Evolutionary conservation across 169 alveolate genomes (phyloP), one percentile per base, ranked within the genome.

Genomic region (Plasmodium coatneyi): DNA sequence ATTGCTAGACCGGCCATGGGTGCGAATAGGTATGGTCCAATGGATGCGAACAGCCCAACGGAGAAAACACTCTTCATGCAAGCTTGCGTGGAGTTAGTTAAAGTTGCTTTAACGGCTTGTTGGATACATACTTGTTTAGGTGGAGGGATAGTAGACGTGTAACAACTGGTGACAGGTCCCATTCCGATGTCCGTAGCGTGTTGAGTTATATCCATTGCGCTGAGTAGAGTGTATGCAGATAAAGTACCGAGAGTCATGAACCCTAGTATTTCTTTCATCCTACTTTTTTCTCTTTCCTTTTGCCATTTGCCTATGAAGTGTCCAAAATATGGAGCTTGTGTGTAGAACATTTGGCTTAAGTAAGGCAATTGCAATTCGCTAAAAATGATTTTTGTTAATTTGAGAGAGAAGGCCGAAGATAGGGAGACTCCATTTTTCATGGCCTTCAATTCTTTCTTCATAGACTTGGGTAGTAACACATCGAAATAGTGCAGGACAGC

Each of bases 301-400:
- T 92, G 95, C 97, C 97, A 96, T 82, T 95, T 83, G 28, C 96
- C 96, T 19, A 95, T 90, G 81, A 96, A 93, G 70, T 96, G 95
- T 1, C 97, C 97, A 89, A 96, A 95, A 71, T 96, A 96, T 12
- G 97, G 97, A 70, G 97, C 97, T 91, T 96, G 97, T 49, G 94
- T 84, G 49, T 94, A 92, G 66, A 95, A 92, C 95, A 95, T 95
- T 30, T 95, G 83, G 30, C 97, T 89, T 28, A 96, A 92, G 71
- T 95, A 93, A 36, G 93, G 93, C 71, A 84, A 96, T 28, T 96
- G 96, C 96, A 96, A 16, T 39, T 91, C 83, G 36, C 79, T 92
- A 54, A 96, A 84, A 66, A 96, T 80, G 0, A 87, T 56, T 34
- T 95, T 92, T 1, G 97, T 95, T 94, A 96, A 43, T 70, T 96